phyloP scores from a whole-genome alignment of 257 asterid genomes.

The Scutellaria baicalensis region DNA sequence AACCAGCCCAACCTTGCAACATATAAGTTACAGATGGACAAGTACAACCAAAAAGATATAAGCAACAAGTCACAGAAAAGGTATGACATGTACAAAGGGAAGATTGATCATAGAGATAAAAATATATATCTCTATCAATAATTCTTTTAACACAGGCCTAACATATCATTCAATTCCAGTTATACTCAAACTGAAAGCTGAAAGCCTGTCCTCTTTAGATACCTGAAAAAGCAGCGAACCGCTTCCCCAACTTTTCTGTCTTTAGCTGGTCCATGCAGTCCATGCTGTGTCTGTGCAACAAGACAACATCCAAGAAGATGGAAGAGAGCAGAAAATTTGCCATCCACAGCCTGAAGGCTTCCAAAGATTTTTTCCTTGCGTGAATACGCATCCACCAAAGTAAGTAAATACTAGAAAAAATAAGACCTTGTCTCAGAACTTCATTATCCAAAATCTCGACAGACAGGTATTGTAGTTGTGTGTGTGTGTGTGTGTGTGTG shows the following conservation, averaged over 20 bases:
- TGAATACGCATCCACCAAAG: constrained; percentile 66
- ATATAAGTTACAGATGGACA: constrained; percentile 5
- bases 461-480: not conserved
- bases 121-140: constrained; percentile 1
- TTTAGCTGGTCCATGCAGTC: constrained; percentile 44
- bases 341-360: constrained; percentile 64
- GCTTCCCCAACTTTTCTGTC: constrained; percentile 78
- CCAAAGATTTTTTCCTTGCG: constrained; percentile 67
- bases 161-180: not conserved
- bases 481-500: too few species aligned
- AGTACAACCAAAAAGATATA: not conserved
- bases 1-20: constrained; percentile 5
- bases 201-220: not conserved
- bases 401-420: constrained; percentile 63
- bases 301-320: constrained; percentile 97
- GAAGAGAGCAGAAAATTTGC: constrained; percentile 49
- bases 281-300: constrained; percentile 70
- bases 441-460: constrained; percentile 13
- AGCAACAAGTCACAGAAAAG: not conserved
- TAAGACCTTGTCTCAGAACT: constrained; percentile 27
- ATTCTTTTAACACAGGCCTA: not conserved
- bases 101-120: not conserved
- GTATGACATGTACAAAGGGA: not conserved
- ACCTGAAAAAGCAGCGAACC: constrained; percentile 87
- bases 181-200: not conserved